These are phyloP conservation scores for Plectosphaerella cucumerina DNA, from an alignment of 2,329 filamentous ascomycete species.

Conservation along the genomic window DNA sequence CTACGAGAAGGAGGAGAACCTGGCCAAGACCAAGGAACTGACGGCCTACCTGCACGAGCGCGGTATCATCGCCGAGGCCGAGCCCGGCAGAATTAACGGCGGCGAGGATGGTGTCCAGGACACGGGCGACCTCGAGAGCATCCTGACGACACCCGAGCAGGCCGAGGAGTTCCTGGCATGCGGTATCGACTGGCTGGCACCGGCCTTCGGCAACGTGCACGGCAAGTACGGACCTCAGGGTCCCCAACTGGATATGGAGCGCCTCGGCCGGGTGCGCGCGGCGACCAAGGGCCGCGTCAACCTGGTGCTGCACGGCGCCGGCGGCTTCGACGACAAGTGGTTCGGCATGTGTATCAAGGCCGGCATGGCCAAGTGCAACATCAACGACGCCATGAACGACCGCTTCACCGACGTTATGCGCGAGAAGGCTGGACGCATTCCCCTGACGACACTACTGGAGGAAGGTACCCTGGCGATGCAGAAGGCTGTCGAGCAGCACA, in stretches of 20 bases:
- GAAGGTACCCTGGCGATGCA: conserved; percentile 16
- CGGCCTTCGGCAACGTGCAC: conserved; percentile 74
- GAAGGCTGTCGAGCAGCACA: conserved; percentile 16
- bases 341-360: neutral
- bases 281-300: conserved; percentile 4
- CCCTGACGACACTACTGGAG: conserved; percentile 18
- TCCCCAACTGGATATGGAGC: conserved; percentile 56
- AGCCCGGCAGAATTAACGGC: conserved; percentile 58
- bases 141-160: conserved; percentile 64
- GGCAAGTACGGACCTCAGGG: conserved; percentile 66
- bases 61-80: conserved; percentile 63
- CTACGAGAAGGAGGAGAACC: conserved; percentile 66
- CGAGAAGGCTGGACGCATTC: conserved; percentile 2
- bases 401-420: neutral
- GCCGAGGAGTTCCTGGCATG: conserved; percentile 66
- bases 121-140: conserved; percentile 38
- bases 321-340: conserved; percentile 15
- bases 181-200: conserved; percentile 70
- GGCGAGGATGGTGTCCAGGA: conserved; percentile 72
- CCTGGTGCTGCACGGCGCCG: conserved; percentile 16
- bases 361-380: conserved; percentile 12
- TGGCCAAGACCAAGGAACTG: conserved; percentile 56
- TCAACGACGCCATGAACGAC: conserved; percentile 10
- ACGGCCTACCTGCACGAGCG: conserved; percentile 57
- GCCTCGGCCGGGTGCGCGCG: conserved; percentile 35